Conservation (phyloP, 352 stramenopile genomes). For the Saprolegnia parasitica region DNA sequence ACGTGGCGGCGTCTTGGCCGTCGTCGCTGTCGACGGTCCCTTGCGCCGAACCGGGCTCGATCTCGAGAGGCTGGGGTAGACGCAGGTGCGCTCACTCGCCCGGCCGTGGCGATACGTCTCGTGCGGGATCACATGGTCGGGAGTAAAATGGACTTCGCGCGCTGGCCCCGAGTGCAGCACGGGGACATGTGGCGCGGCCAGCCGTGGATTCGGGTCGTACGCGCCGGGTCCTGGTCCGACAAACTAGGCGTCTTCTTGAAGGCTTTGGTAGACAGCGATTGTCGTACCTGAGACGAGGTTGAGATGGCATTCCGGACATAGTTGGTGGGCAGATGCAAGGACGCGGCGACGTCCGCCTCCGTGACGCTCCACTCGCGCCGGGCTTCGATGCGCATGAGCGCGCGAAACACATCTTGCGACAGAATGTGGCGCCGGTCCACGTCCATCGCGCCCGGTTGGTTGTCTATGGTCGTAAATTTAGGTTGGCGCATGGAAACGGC, state of each 20-base stretch:
- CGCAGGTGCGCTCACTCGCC: not conserved
- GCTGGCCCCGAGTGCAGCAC: not conserved
- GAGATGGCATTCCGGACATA: not conserved
- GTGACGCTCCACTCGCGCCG: constrained; percentile 25
- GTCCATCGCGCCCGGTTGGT: not conserved
- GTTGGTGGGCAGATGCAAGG: constrained; percentile 1
- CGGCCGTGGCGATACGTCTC: not conserved
- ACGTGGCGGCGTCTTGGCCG: no score
- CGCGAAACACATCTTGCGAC: constrained; percentile 56
- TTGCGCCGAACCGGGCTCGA: not conserved
- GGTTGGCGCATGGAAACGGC: no score
- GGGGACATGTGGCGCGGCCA: no score
- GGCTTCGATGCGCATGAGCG: constrained; percentile 56
- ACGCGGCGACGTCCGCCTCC: not conserved
- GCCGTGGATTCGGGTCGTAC: not conserved
- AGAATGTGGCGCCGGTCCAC: constrained; percentile 32
- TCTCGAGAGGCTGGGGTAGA: not conserved
- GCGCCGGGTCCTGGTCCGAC: constrained; percentile 7
- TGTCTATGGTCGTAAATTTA: constrained; percentile 4
- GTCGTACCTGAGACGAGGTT: constrained; percentile 5
- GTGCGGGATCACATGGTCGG: not conserved
- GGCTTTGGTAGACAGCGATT: no score
- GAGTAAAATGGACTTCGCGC: not conserved
- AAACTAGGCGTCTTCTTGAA: constrained; percentile 1
- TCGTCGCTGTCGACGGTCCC: not conserved